phyloP scores from a whole-genome alignment of 202 grass and related monocot genomes.

The Thinopyrum obtusiflorum region DNA sequence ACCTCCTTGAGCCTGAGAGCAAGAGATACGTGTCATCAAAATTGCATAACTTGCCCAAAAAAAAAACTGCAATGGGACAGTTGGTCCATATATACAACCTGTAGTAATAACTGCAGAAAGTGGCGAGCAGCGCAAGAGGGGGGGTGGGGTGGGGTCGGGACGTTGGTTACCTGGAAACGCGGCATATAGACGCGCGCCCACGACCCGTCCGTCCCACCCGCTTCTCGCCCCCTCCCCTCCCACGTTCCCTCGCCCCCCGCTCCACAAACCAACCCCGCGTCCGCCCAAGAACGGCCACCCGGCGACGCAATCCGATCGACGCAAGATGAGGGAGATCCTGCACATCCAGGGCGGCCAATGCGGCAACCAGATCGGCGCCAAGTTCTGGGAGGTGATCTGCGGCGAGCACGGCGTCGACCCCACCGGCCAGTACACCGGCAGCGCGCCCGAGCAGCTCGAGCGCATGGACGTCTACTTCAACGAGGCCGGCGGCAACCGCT shows the following conservation, averaged over 20 bases:
- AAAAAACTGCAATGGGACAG: neutral
- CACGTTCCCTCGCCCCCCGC: neutral
- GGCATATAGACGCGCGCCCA: conserved; percentile 13
- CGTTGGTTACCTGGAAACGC: conserved; percentile 4
- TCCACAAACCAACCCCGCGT: neutral
- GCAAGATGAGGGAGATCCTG: conserved; percentile 96
- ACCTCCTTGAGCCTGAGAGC: too few relatives aligned
- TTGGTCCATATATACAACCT: neutral
- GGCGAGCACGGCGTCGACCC: conserved; percentile 78
- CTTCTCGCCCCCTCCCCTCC: neutral
- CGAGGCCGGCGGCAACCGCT: conserved; percentile 51
- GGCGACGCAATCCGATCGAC: neutral
- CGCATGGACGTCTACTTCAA: conserved; percentile 78
- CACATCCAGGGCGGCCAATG: conserved; percentile 96
- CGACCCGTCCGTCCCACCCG: neutral
- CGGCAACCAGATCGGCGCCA: conserved; percentile 95
- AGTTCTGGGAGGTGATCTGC: conserved; percentile 99
- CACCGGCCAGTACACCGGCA: conserved; percentile 43
- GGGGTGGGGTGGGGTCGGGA: neutral
- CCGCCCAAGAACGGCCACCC: neutral
- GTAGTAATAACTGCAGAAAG: neutral
- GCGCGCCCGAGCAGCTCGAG: conserved; percentile 49
- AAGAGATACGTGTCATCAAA: too few relatives aligned
- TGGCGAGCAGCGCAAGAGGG: neutral
- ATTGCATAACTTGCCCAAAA: too few relatives aligned